A percentile compares a stretch with the other conserved stretches of the same genome.
phyloP scores from a whole-genome alignment of 2,329 filamentous ascomycete genomes.

The Hypocrella siamensis region DNA sequence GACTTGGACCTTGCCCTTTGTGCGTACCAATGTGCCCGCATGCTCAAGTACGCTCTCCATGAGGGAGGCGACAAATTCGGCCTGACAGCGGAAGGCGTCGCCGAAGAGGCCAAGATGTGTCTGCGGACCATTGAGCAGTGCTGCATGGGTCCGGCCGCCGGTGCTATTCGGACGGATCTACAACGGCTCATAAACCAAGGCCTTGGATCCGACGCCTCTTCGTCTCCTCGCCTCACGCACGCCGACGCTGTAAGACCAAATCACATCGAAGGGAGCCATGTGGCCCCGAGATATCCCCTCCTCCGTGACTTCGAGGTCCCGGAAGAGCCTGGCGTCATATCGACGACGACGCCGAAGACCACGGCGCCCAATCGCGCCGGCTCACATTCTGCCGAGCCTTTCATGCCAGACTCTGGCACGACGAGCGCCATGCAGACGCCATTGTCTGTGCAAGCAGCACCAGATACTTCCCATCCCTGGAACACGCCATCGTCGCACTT shows the following conservation, averaged over 20 bases:
- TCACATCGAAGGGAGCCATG: slow-evolving; percentile 4
- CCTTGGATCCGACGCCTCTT: slow-evolving; percentile 12
- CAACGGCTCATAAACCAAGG: slow-evolving; percentile 34
- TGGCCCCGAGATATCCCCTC: slow-evolving; percentile 4
- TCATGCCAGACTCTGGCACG: slow-evolving; percentile 1
- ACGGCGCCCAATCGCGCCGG: not conserved
- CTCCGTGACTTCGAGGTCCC: slow-evolving; percentile 11
- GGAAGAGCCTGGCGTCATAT: slow-evolving; percentile 12
- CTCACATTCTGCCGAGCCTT: not conserved
- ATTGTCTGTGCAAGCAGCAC: not conserved
- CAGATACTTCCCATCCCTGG: too few relatives aligned
- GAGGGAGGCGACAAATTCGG: slow-evolving; percentile 25
- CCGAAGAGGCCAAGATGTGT: slow-evolving; percentile 34
- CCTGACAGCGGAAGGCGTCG: slow-evolving; percentile 27
- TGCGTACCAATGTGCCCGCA: slow-evolving; percentile 37
- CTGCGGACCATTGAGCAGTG: slow-evolving; percentile 34
- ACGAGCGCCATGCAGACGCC: slow-evolving; percentile 1
- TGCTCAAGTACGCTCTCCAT: slow-evolving; percentile 35
- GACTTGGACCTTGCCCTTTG: slow-evolving; percentile 40
- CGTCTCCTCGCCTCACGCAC: slow-evolving; percentile 5
- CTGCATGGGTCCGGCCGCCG: slow-evolving; percentile 33
- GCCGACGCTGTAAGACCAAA: slow-evolving; percentile 1
- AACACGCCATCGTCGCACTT: too few relatives aligned
- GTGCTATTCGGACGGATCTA: slow-evolving; percentile 29
- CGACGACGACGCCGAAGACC: slow-evolving; percentile 1